phyloP scores from a whole-genome alignment of 495 filamentous ascomycete species.

The Talaromyces nanjingensis region DNA sequence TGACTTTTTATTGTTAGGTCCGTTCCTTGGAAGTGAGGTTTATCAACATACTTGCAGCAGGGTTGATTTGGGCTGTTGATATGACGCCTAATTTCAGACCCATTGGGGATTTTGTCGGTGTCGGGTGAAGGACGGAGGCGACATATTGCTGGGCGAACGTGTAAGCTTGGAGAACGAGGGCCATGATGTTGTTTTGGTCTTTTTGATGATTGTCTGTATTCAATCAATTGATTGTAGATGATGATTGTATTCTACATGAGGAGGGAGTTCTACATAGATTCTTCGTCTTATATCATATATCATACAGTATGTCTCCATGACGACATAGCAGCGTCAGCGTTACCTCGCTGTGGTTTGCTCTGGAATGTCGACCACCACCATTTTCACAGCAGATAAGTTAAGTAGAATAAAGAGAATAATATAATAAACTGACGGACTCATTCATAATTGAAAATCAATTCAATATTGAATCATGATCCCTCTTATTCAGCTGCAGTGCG shows the following conservation, averaged over 20 bases:
- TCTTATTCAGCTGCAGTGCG: too few relatives aligned
- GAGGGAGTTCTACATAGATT: neutral
- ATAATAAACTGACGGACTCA: too few relatives aligned
- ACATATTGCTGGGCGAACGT: conserved; percentile 20
- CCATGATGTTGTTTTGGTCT: conserved; percentile 13
- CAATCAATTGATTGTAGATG: neutral
- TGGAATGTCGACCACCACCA: neutral
- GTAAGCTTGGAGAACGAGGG: conserved; percentile 19
- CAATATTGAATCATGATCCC: too few relatives aligned
- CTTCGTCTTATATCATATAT: neutral
- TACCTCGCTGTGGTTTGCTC: neutral
- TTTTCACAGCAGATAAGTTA: too few relatives aligned
- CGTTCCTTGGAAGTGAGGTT: neutral
- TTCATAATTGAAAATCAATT: too few relatives aligned
- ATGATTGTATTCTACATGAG: neutral
- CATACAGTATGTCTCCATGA: too few relatives aligned
- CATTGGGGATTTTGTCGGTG: conserved; percentile 14
- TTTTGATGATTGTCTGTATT: neutral
- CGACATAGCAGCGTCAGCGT: neutral
- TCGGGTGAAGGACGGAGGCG: conserved; percentile 13
- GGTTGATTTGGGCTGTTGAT: conserved; percentile 16
- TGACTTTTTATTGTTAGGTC: conserved; percentile 7
- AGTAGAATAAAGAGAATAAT: too few relatives aligned
- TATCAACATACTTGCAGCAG: conserved; percentile 13
- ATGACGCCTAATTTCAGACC: conserved; percentile 20